These are phyloP conservation scores for Trichoderma asperelloides DNA, from an alignment of 495 filamentous ascomycete species.

Conservation along the genomic window DNA sequence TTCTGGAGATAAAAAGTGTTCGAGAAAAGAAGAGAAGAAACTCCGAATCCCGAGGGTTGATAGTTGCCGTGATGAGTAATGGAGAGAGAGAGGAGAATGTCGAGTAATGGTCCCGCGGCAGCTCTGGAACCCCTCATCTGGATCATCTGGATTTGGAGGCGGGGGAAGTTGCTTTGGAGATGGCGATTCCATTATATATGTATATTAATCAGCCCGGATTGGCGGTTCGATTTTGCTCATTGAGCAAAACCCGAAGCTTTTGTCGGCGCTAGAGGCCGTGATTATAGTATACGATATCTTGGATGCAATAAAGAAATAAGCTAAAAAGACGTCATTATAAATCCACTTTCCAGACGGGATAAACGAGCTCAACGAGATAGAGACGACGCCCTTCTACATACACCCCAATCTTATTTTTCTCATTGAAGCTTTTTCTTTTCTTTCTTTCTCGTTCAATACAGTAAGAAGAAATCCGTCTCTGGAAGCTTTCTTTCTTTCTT, in stretches of 20 bases:
- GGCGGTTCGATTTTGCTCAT: not conserved
- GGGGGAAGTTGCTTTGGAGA: no score
- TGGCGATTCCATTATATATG: not conserved
- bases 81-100: not conserved
- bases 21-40: not conserved
- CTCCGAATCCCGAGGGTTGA: not conserved
- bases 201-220: constrained; percentile 5
- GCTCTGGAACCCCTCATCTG: not conserved
- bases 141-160: not conserved
- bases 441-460: no score
- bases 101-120: not conserved
- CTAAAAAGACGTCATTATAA: not conserved
- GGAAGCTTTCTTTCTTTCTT: no score
- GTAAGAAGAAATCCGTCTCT: no score
- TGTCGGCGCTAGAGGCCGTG: not conserved
- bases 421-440: no score
- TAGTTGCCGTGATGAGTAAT: not conserved
- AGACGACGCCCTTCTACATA: no score
- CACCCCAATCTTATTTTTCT: no score
- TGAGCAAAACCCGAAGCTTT: not conserved
- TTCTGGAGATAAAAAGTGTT: no score
- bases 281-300: not conserved
- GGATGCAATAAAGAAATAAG: not conserved
- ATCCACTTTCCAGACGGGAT: not conserved
- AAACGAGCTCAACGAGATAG: not conserved